Evolutionary conservation across 2,329 filamentous ascomycete genomes (phyloP).

Genomic region (Trichoderma gracile): DNA sequence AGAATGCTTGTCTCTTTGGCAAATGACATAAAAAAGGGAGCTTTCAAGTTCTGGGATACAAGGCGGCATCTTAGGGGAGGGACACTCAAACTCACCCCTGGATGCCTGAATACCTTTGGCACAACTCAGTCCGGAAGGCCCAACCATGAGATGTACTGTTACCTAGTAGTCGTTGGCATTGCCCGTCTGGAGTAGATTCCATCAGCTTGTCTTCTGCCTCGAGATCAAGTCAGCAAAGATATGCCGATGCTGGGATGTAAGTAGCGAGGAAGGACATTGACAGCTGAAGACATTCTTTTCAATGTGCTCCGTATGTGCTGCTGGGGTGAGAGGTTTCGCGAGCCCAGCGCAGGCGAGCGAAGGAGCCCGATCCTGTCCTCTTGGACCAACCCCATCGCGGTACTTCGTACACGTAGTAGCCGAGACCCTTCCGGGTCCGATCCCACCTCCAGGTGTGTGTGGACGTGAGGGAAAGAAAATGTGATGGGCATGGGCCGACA

Average conservation of each 20-base stretch:
- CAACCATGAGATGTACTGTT: too few relatives aligned
- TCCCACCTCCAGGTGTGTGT: slow-evolving; percentile 14
- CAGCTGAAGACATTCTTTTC: neutral
- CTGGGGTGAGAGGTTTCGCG: neutral
- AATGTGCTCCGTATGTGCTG: neutral
- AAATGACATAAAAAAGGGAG: neutral
- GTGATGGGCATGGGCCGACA: slow-evolving; percentile 25
- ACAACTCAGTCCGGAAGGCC: too few relatives aligned
- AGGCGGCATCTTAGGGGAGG: neutral
- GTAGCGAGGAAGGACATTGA: neutral
- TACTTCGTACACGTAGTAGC: neutral
- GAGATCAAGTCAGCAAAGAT: neutral
- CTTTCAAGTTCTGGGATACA: neutral
- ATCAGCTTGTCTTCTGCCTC: neutral
- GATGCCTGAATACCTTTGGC: too few relatives aligned
- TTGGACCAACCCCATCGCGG: neutral
- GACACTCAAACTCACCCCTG: too few relatives aligned
- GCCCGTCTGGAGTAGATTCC: neutral
- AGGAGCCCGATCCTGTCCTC: neutral
- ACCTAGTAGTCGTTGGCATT: neutral
- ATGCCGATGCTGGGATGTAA: neutral
- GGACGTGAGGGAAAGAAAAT: slow-evolving; percentile 16
- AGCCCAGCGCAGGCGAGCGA: neutral
- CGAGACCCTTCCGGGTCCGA: slow-evolving; percentile 3
- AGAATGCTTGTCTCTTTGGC: neutral